These are phyloP conservation scores for Hericium rajendrae DNA, from an alignment of 768 basidiomycete species.

Conservation along the genomic window DNA sequence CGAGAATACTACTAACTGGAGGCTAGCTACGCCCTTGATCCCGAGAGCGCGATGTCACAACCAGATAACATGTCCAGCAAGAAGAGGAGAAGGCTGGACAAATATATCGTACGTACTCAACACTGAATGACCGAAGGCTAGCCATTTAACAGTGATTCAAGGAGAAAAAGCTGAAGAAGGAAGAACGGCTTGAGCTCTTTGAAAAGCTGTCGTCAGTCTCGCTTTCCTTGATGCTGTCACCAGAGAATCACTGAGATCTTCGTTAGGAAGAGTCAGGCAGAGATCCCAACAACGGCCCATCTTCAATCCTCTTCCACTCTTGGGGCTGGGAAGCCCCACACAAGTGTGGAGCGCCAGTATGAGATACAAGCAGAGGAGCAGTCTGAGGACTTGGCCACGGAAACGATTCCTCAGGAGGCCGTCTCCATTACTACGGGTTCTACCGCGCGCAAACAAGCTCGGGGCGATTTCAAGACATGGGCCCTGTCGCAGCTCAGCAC, in stretches of 20 bases:
- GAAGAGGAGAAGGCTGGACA: conserved; percentile 41
- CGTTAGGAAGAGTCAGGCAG: conserved; percentile 53
- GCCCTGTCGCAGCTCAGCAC: conserved; percentile 65
- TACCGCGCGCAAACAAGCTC: conserved; percentile 24
- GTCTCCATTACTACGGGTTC: too few relatives aligned
- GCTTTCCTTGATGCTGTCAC: too few relatives aligned
- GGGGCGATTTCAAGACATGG: conserved; percentile 78
- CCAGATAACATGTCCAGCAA: conserved; percentile 29
- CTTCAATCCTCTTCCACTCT: conserved; percentile 78
- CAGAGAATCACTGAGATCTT: conserved; percentile 15
- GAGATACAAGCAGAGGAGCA: conserved; percentile 14
- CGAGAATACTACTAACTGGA: too few relatives aligned
- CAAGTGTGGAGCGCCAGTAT: conserved; percentile 51
- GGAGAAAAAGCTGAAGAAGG: conserved; percentile 91
- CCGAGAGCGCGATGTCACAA: too few relatives aligned
- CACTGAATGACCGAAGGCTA: background rate
- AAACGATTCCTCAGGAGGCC: too few relatives aligned
- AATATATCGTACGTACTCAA: conserved; percentile 32
- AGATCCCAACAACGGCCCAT: conserved; percentile 43
- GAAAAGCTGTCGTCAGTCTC: conserved; percentile 69
- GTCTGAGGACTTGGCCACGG: too few relatives aligned
- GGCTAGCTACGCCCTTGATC: too few relatives aligned
- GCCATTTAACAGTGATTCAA: conserved; percentile 18
- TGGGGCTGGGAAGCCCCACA: conserved; percentile 59
- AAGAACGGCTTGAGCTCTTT: conserved; percentile 68